phyloP scores from a whole-genome alignment of 2,329 filamentous ascomycete genomes.

The Helotiales sp. region DNA sequence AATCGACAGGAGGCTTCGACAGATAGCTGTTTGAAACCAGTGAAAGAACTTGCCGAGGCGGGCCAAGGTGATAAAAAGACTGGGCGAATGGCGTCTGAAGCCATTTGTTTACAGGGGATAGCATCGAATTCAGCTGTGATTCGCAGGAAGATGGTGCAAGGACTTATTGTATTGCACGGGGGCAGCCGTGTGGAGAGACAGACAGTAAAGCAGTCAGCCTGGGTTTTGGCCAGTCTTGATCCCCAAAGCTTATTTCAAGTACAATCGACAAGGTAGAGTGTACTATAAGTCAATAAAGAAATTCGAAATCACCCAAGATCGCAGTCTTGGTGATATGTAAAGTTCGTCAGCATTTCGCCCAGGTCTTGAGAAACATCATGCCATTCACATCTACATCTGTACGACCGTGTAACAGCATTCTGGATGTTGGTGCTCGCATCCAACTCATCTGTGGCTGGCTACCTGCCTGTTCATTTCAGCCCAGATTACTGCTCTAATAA shows the following conservation, averaged over 20 bases:
- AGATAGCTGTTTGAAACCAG: neutral
- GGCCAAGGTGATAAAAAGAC: slow-evolving; percentile 16
- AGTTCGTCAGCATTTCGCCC: too few relatives aligned
- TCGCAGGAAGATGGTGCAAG: neutral
- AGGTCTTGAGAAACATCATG: neutral
- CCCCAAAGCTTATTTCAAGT: slow-evolving; percentile 9
- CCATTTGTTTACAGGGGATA: neutral
- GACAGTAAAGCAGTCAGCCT: neutral
- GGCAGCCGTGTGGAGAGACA: neutral
- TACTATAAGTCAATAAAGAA: neutral
- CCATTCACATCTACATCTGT: neutral
- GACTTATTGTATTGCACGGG: neutral
- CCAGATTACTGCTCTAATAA: neutral
- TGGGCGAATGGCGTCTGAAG: neutral
- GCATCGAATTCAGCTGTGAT: neutral
- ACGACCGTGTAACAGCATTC: neutral
- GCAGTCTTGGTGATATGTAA: too few relatives aligned
- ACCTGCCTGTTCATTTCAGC: neutral
- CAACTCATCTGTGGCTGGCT: neutral
- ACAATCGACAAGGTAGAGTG: neutral
- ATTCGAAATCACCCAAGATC: too few relatives aligned
- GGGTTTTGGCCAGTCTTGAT: neutral
- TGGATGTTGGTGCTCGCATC: neutral
- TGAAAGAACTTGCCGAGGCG: neutral
- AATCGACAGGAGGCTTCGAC: slow-evolving; percentile 2